Evolutionary conservation across 2,329 filamentous ascomycete species (phyloP).

Genomic region (Ophiostoma pallidulum): DNA sequence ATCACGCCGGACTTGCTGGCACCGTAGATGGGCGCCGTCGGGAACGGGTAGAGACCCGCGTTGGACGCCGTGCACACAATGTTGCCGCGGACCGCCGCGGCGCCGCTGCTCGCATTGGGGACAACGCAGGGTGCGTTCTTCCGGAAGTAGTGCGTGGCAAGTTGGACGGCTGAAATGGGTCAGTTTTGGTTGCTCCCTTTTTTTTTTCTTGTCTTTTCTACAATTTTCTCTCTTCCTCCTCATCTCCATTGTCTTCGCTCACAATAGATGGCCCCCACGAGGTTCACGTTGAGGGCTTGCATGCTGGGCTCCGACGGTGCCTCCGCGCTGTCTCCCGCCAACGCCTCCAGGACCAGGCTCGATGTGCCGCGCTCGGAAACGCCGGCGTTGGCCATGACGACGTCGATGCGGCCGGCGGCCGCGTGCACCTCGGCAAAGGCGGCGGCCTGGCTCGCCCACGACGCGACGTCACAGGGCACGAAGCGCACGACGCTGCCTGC

Average conservation of each 20-base stretch:
- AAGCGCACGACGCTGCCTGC: no score
- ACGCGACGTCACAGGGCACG: constrained; percentile 28
- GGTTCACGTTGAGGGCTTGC: constrained; percentile 29
- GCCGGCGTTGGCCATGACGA: constrained; percentile 42
- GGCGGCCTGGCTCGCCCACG: constrained; percentile 26
- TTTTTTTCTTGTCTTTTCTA: no score
- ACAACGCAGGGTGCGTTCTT: constrained; percentile 26
- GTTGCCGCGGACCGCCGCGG: constrained; percentile 24
- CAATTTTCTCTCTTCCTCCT: no score
- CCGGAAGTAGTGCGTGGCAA: constrained; percentile 40
- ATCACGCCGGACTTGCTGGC: constrained; percentile 39
- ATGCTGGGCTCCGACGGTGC: constrained; percentile 28
- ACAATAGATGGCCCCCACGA: constrained; percentile 36
- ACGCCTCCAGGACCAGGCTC: constrained; percentile 20
- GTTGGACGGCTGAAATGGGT: constrained; percentile 28
- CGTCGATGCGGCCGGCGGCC: constrained; percentile 26
- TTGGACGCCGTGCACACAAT: constrained; percentile 46
- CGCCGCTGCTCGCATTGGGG: neutral
- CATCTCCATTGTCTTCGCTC: no score
- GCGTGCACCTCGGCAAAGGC: constrained; percentile 21
- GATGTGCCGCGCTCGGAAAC: constrained; percentile 32
- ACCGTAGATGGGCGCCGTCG: constrained; percentile 40
- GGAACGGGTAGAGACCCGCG: constrained; percentile 42
- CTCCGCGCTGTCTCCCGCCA: constrained; percentile 14
- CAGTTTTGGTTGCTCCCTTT: no score